Base-by-base conservation (phyloP, 2,329 filamentous ascomycete species). In the Monosporascus sp. region DNA sequence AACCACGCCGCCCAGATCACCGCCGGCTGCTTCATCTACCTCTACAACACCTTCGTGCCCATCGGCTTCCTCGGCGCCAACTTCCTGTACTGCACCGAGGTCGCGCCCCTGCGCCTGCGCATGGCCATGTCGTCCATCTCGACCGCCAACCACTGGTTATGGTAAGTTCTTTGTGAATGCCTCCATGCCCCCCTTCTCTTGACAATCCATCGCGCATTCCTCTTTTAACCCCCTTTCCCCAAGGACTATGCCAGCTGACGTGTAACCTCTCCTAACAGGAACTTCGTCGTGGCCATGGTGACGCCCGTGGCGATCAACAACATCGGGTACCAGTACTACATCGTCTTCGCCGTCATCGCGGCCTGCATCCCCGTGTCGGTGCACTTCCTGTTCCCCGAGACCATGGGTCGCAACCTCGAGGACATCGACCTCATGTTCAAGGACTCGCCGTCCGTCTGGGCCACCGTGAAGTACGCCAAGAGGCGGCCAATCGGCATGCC, bases 1-100 rank as follows among this genome's bases (percentile, higher is more conserved):
- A 78, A 79, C 65, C 69, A 68, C 3, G 54, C 69, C 2, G 74
- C 80, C 2, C 73, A 78, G 55, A 75, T 82, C 43, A 75, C 73
- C 0, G 78, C 77, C 0, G 78, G 77, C 1, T 73, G 79, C 56
- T 82, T 82, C 65, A 73, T 84, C 48, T 84, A 80, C 65, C 65
- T 81, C 47, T 85, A 81, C 70, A 80, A 83, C 66, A 80, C 77
- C 59, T 83, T 84, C 66, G 78, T 82, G 45, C 79, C 78, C 0
- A 78, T 83, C 52, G 81, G 80, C 0, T 83, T 82, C 68, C 71
- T 82, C 0, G 81, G 81, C 1, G 75, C 79, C 35, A 83, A 81
- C 59, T 84, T 83, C 68, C 69, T 84, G 20, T 84, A 84, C 66
- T 80, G 79, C 53, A 77, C 80, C 1, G 81, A 84, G 60, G 70